Base-by-base conservation (phyloP, 768 basidiomycete species). In the Leccinellum albellum region DNA sequence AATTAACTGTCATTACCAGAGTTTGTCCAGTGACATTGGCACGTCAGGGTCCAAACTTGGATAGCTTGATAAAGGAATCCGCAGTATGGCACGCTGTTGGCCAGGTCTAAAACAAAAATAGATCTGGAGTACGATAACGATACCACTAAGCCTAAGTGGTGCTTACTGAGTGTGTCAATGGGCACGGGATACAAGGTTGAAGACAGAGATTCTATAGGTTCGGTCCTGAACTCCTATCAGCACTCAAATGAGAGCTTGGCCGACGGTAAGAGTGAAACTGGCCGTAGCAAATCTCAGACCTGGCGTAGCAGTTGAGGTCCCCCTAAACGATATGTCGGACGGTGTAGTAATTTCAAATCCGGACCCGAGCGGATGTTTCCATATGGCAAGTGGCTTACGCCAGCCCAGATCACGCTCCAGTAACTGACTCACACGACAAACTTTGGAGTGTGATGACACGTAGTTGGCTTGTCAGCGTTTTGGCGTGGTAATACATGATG, bases 361-460 rank as follows among this genome's bases (percentile, higher is more conserved):
- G 35, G 28, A 13, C 23, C 52, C 20, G 57, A 10, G 29, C 42
- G 47, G 47, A 40, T 3, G 29, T 33, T 44, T 35, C 28, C 20
- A n/a, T 58, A 44, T 47, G 29, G 56, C n/a, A 62, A 32, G 37
- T 13, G 20, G 15, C 32, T 14, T 61, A 14, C 61, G 60, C 60
- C 60, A 9, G 44, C 12, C 52, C 12, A 8, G 24, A 31, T 46
- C 5, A 7, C 26, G 37, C 37, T 42, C 40, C 40, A 42, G 37
- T 42, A 12, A 40, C 37, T 23, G 24, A 9, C 13, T 46, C 55
- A 57, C 8, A 9, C n/a, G 45, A 37, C 13, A 9, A 14, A 48
- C 33, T 37, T 45, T 37, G 55, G 35, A 54, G 9, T 15, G 21
- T 42, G 40, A 42, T 42, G 40, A 21, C 40, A 20, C 1, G 23